Evolutionary conservation across 2,329 filamentous ascomycete genomes (phyloP).

Genomic region (Stemphylium vesicarium): DNA sequence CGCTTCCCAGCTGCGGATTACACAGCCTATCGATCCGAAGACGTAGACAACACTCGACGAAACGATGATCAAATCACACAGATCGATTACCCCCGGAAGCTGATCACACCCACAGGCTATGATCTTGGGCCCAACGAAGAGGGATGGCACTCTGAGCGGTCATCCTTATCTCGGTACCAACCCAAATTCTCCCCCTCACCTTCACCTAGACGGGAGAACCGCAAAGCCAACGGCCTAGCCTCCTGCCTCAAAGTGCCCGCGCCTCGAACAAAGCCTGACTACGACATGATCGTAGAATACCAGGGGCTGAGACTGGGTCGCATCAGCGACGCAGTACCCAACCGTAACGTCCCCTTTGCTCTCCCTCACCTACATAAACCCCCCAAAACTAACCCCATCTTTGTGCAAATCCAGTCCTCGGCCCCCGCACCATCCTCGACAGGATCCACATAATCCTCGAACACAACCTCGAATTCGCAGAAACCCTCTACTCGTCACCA

Average conservation of each 20-base stretch:
- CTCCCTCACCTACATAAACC: too few species aligned
- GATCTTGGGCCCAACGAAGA: neutral
- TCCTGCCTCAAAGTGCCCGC: neutral
- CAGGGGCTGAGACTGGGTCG: constrained; percentile 6
- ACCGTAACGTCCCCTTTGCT: constrained; percentile 3
- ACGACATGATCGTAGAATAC: constrained; percentile 3
- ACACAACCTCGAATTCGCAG: neutral
- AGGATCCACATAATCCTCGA: constrained; percentile 9
- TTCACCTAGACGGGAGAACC: neutral
- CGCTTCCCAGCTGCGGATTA: neutral
- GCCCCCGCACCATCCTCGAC: neutral
- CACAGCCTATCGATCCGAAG: neutral
- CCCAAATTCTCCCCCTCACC: neutral
- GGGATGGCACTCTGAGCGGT: neutral
- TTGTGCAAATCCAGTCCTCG: constrained; percentile 3
- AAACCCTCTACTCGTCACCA: neutral
- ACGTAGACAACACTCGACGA: neutral
- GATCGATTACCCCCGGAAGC: neutral
- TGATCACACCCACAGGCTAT: constrained; percentile 1
- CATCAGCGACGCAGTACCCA: constrained; percentile 8
- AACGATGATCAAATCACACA: neutral
- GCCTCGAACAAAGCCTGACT: neutral
- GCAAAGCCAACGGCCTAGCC: neutral
- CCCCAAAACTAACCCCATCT: too few species aligned
- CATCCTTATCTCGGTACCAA: neutral